phyloP scores from a whole-genome alignment of 1,284 basidiomycete species.

The Heterobasidion irregulare region DNA sequence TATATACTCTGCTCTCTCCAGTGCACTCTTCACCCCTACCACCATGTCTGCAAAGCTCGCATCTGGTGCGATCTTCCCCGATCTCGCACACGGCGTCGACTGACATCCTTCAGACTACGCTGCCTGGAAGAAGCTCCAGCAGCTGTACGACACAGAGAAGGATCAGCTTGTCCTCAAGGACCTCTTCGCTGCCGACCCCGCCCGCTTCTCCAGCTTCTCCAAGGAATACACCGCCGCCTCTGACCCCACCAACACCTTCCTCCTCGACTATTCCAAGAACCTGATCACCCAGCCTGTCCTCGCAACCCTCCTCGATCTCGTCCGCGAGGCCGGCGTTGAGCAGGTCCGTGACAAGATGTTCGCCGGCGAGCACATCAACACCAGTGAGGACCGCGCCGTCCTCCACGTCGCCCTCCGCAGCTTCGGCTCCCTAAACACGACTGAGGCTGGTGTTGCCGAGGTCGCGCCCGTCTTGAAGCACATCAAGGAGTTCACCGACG shows the following conservation, averaged over 20 bases:
- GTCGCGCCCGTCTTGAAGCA: conserved; percentile 83
- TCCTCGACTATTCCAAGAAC: conserved; percentile 98
- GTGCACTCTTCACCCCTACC: not conserved
- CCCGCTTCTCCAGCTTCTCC: conserved; percentile 84
- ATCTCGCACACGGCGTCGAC: not conserved
- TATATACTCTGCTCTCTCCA: not conserved
- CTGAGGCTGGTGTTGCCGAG: conserved; percentile 78
- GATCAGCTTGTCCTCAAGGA: conserved; percentile 80
- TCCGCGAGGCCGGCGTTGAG: conserved; percentile 84
- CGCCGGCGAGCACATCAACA: conserved; percentile 94
- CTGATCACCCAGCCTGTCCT: conserved; percentile 86
- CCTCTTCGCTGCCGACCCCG: conserved; percentile 84
- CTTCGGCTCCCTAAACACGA: conserved; percentile 68
- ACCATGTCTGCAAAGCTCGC: not conserved
- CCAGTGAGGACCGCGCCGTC: conserved; percentile 94
- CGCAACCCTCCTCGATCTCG: conserved; percentile 69
- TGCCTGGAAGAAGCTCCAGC: conserved; percentile 88
- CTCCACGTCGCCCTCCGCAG: conserved; percentile 93
- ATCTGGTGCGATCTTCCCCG: not conserved
- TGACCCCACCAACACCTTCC: conserved; percentile 68
- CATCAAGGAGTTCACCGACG: conserved; percentile 86
- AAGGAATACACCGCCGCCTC: conserved; percentile 64
- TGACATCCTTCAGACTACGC: conserved; percentile 55
- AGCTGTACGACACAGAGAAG: conserved; percentile 73
- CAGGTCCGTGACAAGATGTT: conserved; percentile 90